Conservation (phyloP, 805 yeast species). For the Scheffersomyces ergatensis region DNA sequence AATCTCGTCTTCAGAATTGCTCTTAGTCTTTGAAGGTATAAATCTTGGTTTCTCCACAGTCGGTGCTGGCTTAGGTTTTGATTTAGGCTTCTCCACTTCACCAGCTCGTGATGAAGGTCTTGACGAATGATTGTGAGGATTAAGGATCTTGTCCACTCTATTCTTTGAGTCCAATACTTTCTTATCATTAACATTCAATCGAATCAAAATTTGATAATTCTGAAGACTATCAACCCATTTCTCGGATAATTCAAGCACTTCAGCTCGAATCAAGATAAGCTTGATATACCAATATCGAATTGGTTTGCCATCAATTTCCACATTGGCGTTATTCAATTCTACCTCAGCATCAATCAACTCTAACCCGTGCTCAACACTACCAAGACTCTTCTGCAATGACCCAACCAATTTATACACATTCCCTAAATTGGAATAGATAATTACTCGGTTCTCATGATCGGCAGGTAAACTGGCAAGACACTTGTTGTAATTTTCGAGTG, state of each 20-base stretch:
- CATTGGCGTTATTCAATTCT: conserved; percentile 18
- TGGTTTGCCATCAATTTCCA: conserved; percentile 45
- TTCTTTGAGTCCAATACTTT: conserved; percentile 76
- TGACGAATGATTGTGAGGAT: conserved; percentile 39
- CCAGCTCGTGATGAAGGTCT: conserved; percentile 1
- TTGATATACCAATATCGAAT: conserved; percentile 74
- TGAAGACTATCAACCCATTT: conserved; percentile 60
- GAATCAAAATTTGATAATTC: conserved; percentile 60
- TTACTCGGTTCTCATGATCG: conserved; percentile 61
- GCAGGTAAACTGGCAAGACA: conserved; percentile 52
- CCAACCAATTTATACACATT: conserved; percentile 12
- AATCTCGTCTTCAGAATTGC: conserved; percentile 48
- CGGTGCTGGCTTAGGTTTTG: conserved; percentile 1
- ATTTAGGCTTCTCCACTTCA: conserved; percentile 1
- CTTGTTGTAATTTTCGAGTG: conserved; percentile 58
- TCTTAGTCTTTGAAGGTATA: conserved; percentile 7
- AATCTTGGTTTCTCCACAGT: neutral
- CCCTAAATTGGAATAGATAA: conserved; percentile 75
- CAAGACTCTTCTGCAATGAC: conserved; percentile 24
- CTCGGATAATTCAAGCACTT: conserved; percentile 79
- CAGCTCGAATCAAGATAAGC: conserved; percentile 70
- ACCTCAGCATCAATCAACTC: conserved; percentile 26
- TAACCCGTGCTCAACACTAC: conserved; percentile 48
- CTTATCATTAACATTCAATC: conserved; percentile 60
- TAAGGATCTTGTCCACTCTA: conserved; percentile 65